Base-by-base conservation (phyloP, 768 basidiomycete genomes). In the Lactarius tabidus region DNA sequence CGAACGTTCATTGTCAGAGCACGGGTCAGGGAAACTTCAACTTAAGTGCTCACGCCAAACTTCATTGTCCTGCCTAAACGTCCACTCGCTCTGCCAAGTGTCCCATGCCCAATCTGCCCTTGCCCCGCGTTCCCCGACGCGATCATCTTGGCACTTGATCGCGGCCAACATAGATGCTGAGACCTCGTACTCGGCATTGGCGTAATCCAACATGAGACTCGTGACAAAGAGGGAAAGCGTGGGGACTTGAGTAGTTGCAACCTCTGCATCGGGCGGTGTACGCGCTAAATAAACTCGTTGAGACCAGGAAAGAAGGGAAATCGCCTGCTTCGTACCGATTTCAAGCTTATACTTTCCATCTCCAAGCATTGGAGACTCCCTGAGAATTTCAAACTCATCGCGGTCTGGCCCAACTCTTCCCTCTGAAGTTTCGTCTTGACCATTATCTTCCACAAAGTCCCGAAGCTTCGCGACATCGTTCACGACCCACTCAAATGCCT, bases 401-500 rank as follows among this genome's bases (percentile, higher is more conserved):
- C 75, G 74, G 39, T 80, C 79, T 5, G 70, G 59, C n/a, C 69
- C 63, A 26, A 67, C 68, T 33, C 73, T 69, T 15, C 70, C 73
- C 14, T 77, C 75, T 15, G 73, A 73, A 28, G 69, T 69, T 2
- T 74, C 71, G 35, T 59, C 23, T 31, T 38, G 18, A 15, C 12
- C 53, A 57, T 58, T n/a, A 70, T 70, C 70, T 12, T 90, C 88
- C 3, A 90, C 79, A 66, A 81, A 83, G 60, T 86, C 80, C 43
- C 80, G 78, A 48, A 91, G 75, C 63, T 81, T 83, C 58, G 78
- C 76, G 7, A 87, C 80, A 69, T 86, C 81, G 33, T 80, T 79
- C 28, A 91, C 80, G 10, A 79, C 77, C 88, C 89, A 90, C 73
- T 92, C 88, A 70, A 90, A 88, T 0, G 87, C 87, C 88, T 90